Conservation (phyloP, 768 basidiomycete genomes). For the Termitomyces sp. region DNA sequence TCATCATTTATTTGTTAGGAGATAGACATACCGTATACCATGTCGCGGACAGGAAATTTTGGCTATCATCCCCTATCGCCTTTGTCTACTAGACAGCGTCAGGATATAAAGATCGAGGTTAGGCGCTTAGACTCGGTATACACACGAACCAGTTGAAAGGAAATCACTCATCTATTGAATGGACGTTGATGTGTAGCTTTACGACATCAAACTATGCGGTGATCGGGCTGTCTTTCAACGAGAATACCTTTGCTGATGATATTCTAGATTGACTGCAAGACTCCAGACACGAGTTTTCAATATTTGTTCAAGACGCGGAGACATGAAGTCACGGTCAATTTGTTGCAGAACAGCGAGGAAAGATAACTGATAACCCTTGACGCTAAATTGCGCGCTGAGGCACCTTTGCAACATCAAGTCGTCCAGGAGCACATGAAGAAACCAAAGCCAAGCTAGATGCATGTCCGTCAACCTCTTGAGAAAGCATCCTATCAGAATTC, state of each 20-base stretch:
- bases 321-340: not conserved
- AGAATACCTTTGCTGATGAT: not conserved
- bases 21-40: not conserved
- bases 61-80: not conserved
- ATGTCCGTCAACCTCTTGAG: not conserved
- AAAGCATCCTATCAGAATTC: not conserved
- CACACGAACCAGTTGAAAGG: not conserved
- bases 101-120: not conserved
- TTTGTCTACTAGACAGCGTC: not conserved
- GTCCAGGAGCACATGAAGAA: not conserved
- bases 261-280: not conserved
- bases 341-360: not conserved
- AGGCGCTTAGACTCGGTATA: not conserved
- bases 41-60: not conserved
- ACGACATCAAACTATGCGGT: not conserved
- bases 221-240: not conserved
- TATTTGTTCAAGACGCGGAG: not conserved
- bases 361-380: not conserved
- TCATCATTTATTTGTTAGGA: not conserved
- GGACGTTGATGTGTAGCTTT: not conserved
- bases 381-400: not conserved
- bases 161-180: not conserved
- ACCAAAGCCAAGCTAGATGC: not conserved
- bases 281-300: not conserved
- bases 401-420: not conserved